phyloP scores from a whole-genome alignment of 2,329 filamentous ascomycete species.

The Penicillium decumbens region DNA sequence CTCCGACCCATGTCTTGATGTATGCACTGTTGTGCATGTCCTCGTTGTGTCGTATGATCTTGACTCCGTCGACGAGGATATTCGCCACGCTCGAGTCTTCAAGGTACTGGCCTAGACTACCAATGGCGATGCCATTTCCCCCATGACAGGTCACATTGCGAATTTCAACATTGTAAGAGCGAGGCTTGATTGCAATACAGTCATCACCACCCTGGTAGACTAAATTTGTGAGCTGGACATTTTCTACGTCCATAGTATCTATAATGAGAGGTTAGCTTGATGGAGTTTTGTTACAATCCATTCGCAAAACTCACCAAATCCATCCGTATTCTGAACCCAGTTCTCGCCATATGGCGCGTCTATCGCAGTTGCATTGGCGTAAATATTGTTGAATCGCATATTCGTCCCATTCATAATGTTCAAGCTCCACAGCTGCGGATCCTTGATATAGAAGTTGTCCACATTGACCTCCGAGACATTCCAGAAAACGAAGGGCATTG shows the following conservation, averaged over 20 bases:
- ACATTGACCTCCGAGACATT: constrained; percentile 54
- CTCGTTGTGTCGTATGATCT: constrained; percentile 43
- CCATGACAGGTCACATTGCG: constrained; percentile 53
- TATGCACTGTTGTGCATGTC: constrained; percentile 50
- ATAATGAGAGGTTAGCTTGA: background rate
- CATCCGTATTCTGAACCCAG: constrained; percentile 57
- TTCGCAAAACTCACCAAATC: constrained; percentile 39
- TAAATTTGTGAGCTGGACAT: constrained; percentile 50
- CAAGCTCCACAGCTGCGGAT: constrained; percentile 52
- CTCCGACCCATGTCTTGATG: constrained; percentile 56
- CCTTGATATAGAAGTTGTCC: constrained; percentile 49
- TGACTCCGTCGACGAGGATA: constrained; percentile 46
- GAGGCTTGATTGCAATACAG: constrained; percentile 59
- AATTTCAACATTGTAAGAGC: constrained; percentile 56
- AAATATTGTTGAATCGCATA: constrained; percentile 50
- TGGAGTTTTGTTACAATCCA: background rate
- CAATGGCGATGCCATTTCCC: constrained; percentile 51
- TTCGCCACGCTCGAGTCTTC: constrained; percentile 52
- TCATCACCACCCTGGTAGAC: constrained; percentile 56
- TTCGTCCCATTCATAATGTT: constrained; percentile 58
- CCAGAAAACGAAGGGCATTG: constrained; percentile 58
- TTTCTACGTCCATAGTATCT: constrained; percentile 53
- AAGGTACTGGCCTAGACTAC: constrained; percentile 53
- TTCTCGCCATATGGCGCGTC: constrained; percentile 50
- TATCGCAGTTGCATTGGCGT: constrained; percentile 49